phyloP scores from a whole-genome alignment of 2,329 filamentous ascomycete species.

The Colletotrichum shisoi region DNA sequence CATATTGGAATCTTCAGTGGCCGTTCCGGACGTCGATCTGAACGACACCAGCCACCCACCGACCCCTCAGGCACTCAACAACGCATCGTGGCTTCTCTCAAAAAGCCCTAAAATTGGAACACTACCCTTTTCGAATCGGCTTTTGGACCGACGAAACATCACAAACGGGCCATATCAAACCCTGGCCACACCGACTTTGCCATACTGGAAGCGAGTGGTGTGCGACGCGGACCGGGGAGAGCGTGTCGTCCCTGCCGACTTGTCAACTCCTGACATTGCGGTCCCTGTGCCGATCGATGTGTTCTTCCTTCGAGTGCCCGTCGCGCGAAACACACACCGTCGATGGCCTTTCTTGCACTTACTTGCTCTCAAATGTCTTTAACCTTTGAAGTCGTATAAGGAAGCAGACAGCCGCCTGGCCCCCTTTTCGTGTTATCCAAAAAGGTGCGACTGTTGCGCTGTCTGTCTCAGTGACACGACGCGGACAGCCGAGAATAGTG shows the following conservation, averaged over 20 bases:
- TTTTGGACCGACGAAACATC: not conserved
- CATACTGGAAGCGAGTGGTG: not conserved
- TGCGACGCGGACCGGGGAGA: constrained; percentile 9
- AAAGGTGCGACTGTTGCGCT: constrained; percentile 23
- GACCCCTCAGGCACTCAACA: not conserved
- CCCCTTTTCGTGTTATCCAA: constrained; percentile 10
- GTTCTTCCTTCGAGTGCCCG: constrained; percentile 1
- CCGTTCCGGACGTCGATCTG: constrained; percentile 2
- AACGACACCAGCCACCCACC: constrained; percentile 35
- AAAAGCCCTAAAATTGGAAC: not conserved
- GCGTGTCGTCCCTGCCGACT: constrained; percentile 23
- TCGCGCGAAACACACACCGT: constrained; percentile 8
- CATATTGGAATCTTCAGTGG: constrained; percentile 4
- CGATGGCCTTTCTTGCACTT: constrained; percentile 4
- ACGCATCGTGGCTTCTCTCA: constrained; percentile 4
- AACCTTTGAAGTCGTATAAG: not conserved
- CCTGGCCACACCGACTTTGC: not conserved
- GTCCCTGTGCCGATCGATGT: constrained; percentile 15
- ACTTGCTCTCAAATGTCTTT: not conserved
- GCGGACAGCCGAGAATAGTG: constrained; percentile 13
- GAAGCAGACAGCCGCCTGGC: constrained; percentile 12
- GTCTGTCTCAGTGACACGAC: constrained; percentile 13
- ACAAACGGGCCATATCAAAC: not conserved
- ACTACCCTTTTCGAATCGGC: not conserved
- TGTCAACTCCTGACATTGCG: constrained; percentile 1